Conservation (phyloP, 2,329 filamentous ascomycete genomes). For the Apiospora malaysiana region DNA sequence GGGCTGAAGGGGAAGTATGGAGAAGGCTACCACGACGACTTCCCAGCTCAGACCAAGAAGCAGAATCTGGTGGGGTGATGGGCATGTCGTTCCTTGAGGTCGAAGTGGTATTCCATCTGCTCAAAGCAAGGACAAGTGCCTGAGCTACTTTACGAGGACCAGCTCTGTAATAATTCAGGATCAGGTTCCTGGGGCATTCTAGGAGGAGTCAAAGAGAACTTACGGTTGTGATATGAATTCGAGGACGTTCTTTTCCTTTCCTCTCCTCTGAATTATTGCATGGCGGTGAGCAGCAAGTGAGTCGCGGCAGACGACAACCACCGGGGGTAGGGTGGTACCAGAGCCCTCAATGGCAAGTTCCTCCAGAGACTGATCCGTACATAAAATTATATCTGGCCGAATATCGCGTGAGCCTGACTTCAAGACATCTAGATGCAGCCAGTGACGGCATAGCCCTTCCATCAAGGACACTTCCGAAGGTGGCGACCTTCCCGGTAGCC, state of each 20-base stretch:
- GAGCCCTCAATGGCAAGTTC: conserved; percentile 26
- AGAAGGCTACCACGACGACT: background rate
- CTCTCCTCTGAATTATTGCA: conserved; percentile 26
- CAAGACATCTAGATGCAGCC: conserved; percentile 40
- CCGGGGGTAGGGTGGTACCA: conserved; percentile 30
- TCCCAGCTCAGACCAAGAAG: background rate
- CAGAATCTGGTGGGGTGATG: conserved; percentile 7
- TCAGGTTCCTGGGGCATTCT: background rate
- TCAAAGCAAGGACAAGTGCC: conserved; percentile 23
- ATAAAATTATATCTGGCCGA: conserved; percentile 34
- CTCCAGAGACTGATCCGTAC: conserved; percentile 29
- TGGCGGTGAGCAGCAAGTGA: conserved; percentile 37
- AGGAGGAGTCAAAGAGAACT: conserved; percentile 25
- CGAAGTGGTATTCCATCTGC: conserved; percentile 33
- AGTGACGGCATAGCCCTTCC: conserved; percentile 39
- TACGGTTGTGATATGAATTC: conserved; percentile 48
- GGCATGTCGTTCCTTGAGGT: background rate
- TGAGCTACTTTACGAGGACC: background rate
- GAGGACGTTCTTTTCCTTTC: conserved; percentile 33
- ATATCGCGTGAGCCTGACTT: conserved; percentile 9
- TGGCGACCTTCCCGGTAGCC: conserved; percentile 16
- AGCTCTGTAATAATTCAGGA: background rate
- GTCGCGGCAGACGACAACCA: conserved; percentile 43
- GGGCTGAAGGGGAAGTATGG: background rate
- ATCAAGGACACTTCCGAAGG: conserved; percentile 29